Base-by-base conservation (phyloP, 257 asterid genomes). In the Solanum ossicruentum region DNA sequence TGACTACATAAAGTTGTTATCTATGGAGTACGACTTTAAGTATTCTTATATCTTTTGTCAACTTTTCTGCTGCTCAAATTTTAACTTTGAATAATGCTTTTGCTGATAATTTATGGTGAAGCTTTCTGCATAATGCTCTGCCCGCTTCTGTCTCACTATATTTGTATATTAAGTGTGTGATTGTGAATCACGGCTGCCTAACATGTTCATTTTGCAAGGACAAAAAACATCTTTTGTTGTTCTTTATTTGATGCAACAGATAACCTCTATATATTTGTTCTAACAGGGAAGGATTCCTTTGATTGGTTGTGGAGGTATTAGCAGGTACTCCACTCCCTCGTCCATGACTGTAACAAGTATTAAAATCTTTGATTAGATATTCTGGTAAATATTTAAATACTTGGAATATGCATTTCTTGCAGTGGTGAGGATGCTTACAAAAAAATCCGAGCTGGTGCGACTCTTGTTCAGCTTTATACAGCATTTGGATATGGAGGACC, bases 401-500 rank as follows among this genome's bases (percentile, higher is more conserved):
- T 15, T 78, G 52, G n/a, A 36, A 21, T 81, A 0, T 77, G 26
- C 81, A 28, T 80, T 60, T 51, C 84, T 18, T 75, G 81, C 84
- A 97, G 98, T 82, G 99, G 98, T 28, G 97, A 93, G 89, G 99
- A 97, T 84, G 99, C 99, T 51, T 96, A 95, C 93, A 90, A 90
- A 89, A 96, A 96, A 88, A 92, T 96, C 86, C 93, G 98, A 88
- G 95, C 99, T 7, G 98, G 98, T 79, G 99, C 99, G 43, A 92
- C 95, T 63, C 99, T 95, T 66, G 93, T 96, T 85, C 98, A 96
- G 96, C 95, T 95, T 23, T 97, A 97, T 86, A 95, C 99, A 17
- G 94, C 98, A 84, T 93, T 97, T 88, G 98, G 98, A 10, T 96
- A 95, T 54, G 98, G 99, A 1, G 99, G 99, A 3, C 99, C 98